Base-by-base conservation (phyloP, 768 basidiomycete species). In the Suillus luteus region DNA sequence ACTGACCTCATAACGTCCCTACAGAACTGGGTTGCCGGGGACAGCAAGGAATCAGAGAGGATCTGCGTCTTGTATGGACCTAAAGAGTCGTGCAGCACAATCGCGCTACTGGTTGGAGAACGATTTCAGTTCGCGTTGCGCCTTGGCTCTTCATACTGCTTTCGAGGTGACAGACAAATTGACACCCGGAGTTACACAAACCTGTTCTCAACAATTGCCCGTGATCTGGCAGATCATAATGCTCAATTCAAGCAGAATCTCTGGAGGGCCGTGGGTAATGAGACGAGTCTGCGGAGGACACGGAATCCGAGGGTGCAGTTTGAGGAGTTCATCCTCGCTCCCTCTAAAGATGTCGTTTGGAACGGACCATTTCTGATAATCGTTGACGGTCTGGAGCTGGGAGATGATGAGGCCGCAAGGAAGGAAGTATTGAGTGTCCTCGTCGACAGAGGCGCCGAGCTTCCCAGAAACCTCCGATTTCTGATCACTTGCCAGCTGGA, bases 351-450 rank as follows among this genome's bases (percentile, higher is more conserved):
- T 12, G 55, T 76, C 3, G 62, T 68, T 35, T 59, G 70, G 10
- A 61, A 73, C 15, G 75, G 75, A 0, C 78, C 78, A 12, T 38
- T 78, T 2, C 46, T 79, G 19, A 59, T 79, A 4, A 69, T 79
- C 9, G 70, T 80, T 19, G 78, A 80, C 54, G 78, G 68, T 14
- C 65, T 78, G 14, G 73, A 77, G 40, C 67, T 71, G 60, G 71
- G 73, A 52, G 69, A 67, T 10, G 66, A 74, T 22, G 62, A 19
- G 7, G n/a, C 58, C 3, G 31, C 40, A 59, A 71, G 73, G 33
- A 60, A 64, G 19, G 51, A 61, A 1, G 65, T 79, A 40, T 66
- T 79, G 9, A 31, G 44, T 5, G 55, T 66, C 41, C 22, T 76
- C 35, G 51, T 54, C 9, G 41, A 59, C 3, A 43, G 24, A 57